Evolutionary conservation across 257 asterid species (phyloP), one percentile per base, ranked within the genome.

Genomic region (Solanum paucissectum): DNA sequence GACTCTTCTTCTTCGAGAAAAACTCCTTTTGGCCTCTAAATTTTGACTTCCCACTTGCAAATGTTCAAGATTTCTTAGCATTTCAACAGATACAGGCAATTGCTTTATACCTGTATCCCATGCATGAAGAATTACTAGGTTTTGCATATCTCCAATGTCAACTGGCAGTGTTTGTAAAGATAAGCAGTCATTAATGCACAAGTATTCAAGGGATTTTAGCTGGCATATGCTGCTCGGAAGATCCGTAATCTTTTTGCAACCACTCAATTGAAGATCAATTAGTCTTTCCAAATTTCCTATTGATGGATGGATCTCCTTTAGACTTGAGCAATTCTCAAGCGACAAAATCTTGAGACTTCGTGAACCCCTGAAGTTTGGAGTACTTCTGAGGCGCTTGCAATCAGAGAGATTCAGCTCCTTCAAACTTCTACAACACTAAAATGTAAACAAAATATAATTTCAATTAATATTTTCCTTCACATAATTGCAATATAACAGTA

Each of bases 391-490:
- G 72, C 18, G 72, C 4, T 64, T 64, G 72, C 72, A 84, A 34
- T n/a, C 12, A 38, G 40, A 21, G 29, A 84, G 79, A 66, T 84
- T 9, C 29, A 84, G 20, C 4, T 3, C 3, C 38, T 60, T 84
- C 87, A 84, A 84, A 32, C n/a, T 64, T 44, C 7, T 84, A 71
- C 77, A 36, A 64, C 25, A 84, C 72, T 33, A 68, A 20, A n/a
- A 60, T 0, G 21, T 52, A 52, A 16, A 16, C 23, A 52, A 16
- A 52, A 52, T 16, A 52, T 2, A n/a, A 5, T 62, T 84, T 2
- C 60, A 14, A 21, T 4, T 2, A n/a, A 2, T 0, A 64, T 64
- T n/a, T n/a, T n/a, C 33, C 0, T 25, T 62, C 46, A 10, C 38
- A 0, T 18, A 62, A 0, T 84, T 33, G n/a, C 7, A 2, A 62